Evolutionary conservation across 441 rosid species (phyloP).

Genomic region (Pelargonium fulgidum): DNA sequence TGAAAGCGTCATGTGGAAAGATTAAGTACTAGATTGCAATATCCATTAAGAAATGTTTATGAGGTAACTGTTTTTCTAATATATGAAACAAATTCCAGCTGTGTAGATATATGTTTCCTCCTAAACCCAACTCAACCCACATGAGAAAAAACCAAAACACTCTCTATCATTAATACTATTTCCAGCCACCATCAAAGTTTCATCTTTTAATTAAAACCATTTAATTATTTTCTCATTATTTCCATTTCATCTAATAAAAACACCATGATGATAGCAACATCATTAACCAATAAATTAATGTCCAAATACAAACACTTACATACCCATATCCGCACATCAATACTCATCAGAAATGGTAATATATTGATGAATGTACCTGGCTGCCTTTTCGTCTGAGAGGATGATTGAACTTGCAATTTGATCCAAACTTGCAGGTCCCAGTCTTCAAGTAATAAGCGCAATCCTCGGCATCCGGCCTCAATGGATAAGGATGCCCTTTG

Average conservation of each 20-base stretch:
- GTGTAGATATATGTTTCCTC: not conserved
- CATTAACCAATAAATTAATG: not conserved
- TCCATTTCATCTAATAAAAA: too few relatives aligned
- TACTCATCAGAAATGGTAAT: too few relatives aligned
- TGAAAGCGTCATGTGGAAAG: not conserved
- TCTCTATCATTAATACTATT: not conserved
- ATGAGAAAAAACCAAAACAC: not conserved
- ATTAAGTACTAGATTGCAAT: not conserved
- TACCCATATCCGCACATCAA: too few relatives aligned
- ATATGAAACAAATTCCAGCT: not conserved
- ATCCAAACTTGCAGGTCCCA: conserved; percentile 71
- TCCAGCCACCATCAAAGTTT: not conserved
- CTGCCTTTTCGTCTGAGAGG: conserved; percentile 44
- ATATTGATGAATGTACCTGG: conserved; percentile 35
- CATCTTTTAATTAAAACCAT: too few relatives aligned
- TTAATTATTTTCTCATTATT: too few relatives aligned
- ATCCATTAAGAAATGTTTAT: not conserved
- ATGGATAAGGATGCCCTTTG: conserved; percentile 40
- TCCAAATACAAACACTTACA: not conserved
- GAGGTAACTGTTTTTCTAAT: not conserved
- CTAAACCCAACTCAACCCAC: conserved; percentile 7
- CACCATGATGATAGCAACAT: too few relatives aligned
- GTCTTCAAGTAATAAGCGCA: conserved; percentile 68
- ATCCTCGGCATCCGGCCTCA: conserved; percentile 78
- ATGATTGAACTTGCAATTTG: conserved; percentile 79